Evolutionary conservation across 163 green algal species (phyloP).

Genomic region (Chlamydomonas reinhardtii): DNA sequence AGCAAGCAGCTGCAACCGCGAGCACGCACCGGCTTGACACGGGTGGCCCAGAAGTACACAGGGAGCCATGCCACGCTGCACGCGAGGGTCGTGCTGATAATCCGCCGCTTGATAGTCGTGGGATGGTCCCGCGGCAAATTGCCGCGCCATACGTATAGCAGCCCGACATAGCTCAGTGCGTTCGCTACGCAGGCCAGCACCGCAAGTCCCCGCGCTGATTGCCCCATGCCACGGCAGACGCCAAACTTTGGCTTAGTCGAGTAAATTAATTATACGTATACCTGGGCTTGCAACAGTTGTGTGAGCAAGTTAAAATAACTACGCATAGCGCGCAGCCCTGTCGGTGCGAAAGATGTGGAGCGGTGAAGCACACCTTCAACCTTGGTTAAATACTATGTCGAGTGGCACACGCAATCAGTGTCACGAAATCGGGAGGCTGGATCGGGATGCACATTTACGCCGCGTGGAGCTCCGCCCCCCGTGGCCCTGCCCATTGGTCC

Average conservation of each 20-base stretch:
- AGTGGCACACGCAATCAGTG: no score
- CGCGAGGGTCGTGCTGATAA: constrained; percentile 18
- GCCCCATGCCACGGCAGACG: background rate
- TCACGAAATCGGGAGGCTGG: no score
- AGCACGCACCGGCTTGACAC: constrained; percentile 9
- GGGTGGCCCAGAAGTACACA: constrained; percentile 17
- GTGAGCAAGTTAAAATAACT: no score
- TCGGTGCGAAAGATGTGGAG: no score
- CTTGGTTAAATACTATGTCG: no score
- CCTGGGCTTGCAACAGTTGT: no score
- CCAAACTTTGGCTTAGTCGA: background rate
- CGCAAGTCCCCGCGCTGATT: background rate
- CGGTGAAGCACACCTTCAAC: no score
- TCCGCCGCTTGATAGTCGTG: constrained; percentile 56
- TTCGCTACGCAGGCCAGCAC: constrained; percentile 10
- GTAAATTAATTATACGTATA: no score
- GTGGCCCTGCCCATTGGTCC: no score
- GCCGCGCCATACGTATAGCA: constrained; percentile 58
- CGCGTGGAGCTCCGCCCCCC: no score
- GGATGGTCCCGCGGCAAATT: constrained; percentile 59
- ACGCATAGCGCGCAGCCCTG: no score
- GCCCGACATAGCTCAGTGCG: constrained; percentile 52
- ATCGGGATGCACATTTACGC: no score
- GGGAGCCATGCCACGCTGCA: constrained; percentile 62
- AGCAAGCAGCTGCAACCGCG: background rate